These are phyloP conservation scores for Pouteria campechiana DNA, from an alignment of 179 eudicot genomes.

Conservation along the genomic window DNA sequence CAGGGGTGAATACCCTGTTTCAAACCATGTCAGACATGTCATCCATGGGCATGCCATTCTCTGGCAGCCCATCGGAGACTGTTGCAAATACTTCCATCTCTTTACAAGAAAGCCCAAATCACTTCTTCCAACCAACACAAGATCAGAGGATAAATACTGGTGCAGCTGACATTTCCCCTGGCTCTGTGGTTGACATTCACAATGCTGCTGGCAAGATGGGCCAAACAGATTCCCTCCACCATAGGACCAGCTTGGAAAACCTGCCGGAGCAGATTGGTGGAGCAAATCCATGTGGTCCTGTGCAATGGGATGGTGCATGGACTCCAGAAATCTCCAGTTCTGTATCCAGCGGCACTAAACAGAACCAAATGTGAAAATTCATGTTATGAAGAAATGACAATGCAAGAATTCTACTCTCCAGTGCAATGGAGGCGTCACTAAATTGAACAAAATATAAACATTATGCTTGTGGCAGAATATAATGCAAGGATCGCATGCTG, in stretches of 20 bases:
- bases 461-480: too few relatives aligned
- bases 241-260: slow-evolving; percentile 95
- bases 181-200: too few relatives aligned
- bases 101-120: slow-evolving; percentile 53
- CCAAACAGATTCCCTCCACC: slow-evolving; percentile 66
- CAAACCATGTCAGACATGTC: slow-evolving; percentile 79
- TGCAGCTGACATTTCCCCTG: slow-evolving; percentile 19
- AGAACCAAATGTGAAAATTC: too few relatives aligned
- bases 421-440: too few relatives aligned
- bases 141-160: slow-evolving; percentile 29
- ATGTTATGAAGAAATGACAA: too few relatives aligned
- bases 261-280: slow-evolving; percentile 77
- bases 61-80: slow-evolving; percentile 57
- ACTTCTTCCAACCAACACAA: slow-evolving; percentile 35
- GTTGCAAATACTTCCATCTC: slow-evolving; percentile 72
- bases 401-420: too few relatives aligned
- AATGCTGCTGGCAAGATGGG: slow-evolving; percentile 56
- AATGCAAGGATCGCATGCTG: too few relatives aligned
- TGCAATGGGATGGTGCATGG: too few relatives aligned
- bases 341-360: too few relatives aligned
- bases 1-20: slow-evolving; percentile 72
- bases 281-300: slow-evolving; percentile 19
- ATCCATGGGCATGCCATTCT: slow-evolving; percentile 52
- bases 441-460: too few relatives aligned
- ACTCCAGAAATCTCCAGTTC: too few relatives aligned